phyloP scores from a whole-genome alignment of 805 yeast genomes.

The Sugiyamaella qingdaonensis region DNA sequence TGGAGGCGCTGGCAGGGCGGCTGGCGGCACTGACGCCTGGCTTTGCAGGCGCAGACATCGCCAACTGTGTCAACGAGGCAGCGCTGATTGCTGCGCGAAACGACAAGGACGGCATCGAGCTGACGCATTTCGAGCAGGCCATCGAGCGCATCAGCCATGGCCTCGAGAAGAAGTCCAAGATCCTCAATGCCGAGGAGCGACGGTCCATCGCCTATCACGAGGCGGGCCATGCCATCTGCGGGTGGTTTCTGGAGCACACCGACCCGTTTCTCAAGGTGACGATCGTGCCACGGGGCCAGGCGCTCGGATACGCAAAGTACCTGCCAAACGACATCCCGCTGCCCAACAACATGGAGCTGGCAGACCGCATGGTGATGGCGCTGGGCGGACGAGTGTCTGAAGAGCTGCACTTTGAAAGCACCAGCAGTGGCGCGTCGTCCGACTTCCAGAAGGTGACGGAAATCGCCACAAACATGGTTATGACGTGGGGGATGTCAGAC shows the following conservation, averaged over 20 bases:
- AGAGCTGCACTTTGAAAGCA: slow-evolving; percentile 86
- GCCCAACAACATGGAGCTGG: slow-evolving; percentile 68
- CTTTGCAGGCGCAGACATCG: slow-evolving; percentile 97
- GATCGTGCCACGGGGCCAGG: slow-evolving; percentile 94
- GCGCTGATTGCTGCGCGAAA: slow-evolving; percentile 94
- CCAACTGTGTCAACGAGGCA: slow-evolving; percentile 95
- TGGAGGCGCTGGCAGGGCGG: slow-evolving; percentile 68
- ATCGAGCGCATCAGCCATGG: slow-evolving; percentile 98
- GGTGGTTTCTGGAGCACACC: slow-evolving; percentile 89
- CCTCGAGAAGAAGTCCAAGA: slow-evolving; percentile 80
- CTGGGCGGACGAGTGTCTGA: slow-evolving; percentile 96
- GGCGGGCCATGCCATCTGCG: slow-evolving; percentile 98
- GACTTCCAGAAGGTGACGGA: slow-evolving; percentile 94
- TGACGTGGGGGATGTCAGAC: slow-evolving; percentile 84
- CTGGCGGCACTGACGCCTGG: slow-evolving; percentile 97
- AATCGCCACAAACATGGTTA: slow-evolving; percentile 91
- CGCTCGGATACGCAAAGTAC: slow-evolving; percentile 96
- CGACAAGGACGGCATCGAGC: slow-evolving; percentile 62
- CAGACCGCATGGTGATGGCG: slow-evolving; percentile 93
- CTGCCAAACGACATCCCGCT: slow-evolving; percentile 89
- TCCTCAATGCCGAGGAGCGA: slow-evolving; percentile 82
- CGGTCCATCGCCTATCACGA: slow-evolving; percentile 93
- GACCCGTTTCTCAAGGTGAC: slow-evolving; percentile 94
- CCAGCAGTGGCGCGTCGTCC: slow-evolving; percentile 93
- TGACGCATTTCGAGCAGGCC: slow-evolving; percentile 87